Conservation (phyloP, 2,329 filamentous ascomycete genomes). For the Sclerotinia subarctica region DNA sequence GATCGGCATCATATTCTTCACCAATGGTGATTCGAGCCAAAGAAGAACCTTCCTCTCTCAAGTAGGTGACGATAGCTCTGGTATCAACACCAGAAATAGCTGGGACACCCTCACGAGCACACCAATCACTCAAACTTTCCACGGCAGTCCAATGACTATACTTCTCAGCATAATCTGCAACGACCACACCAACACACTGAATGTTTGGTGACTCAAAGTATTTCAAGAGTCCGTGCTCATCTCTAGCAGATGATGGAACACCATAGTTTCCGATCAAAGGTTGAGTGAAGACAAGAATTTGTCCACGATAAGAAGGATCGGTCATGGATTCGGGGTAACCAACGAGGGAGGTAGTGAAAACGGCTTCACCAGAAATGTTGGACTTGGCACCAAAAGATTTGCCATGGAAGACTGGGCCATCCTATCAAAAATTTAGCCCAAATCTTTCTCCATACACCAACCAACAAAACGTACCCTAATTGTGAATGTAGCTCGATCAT, state of each 20-base stretch:
- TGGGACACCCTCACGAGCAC: slow-evolving; percentile 90
- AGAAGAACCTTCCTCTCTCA: slow-evolving; percentile 95
- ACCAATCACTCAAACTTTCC: slow-evolving; percentile 90
- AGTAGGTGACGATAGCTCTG: slow-evolving; percentile 89
- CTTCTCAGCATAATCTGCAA: slow-evolving; percentile 86
- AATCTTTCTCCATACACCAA: neutral
- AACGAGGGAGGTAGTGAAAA: slow-evolving; percentile 97
- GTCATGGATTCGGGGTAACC: slow-evolving; percentile 96
- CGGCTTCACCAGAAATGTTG: slow-evolving; percentile 96
- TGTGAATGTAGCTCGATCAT: slow-evolving; percentile 86
- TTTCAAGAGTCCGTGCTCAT: slow-evolving; percentile 86
- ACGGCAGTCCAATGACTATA: slow-evolving; percentile 99
- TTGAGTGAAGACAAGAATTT: slow-evolving; percentile 98
- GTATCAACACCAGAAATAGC: slow-evolving; percentile 97
- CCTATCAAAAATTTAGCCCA: slow-evolving; percentile 48
- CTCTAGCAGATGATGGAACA: slow-evolving; percentile 80
- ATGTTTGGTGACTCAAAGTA: slow-evolving; percentile 99
- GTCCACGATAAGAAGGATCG: slow-evolving; percentile 83
- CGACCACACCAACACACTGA: slow-evolving; percentile 92
- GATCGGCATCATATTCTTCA: slow-evolving; percentile 96
- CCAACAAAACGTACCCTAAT: slow-evolving; percentile 64
- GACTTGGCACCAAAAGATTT: slow-evolving; percentile 94
- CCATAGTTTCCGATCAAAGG: slow-evolving; percentile 98
- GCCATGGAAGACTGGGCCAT: slow-evolving; percentile 93
- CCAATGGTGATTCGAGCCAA: slow-evolving; percentile 91